Percentiles rank a stretch among this genome's conserved stretches.
Evolutionary conservation across 2,329 filamentous ascomycete genomes (phyloP).

Genomic region (Elsinoe australis): DNA sequence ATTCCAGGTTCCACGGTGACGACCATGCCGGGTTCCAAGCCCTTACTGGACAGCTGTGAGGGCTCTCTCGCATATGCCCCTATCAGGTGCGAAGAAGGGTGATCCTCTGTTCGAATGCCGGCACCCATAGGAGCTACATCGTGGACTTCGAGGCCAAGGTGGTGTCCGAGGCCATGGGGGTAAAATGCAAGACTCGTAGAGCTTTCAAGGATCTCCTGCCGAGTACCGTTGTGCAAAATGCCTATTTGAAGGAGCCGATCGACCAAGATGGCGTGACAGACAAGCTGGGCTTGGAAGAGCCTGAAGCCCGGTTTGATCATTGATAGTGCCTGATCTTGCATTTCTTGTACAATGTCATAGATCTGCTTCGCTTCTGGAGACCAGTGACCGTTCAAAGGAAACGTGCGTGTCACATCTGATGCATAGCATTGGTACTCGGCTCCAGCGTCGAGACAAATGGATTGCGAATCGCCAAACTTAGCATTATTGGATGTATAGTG

Average conservation of each 20-base stretch:
- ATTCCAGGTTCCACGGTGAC: conserved; percentile 50
- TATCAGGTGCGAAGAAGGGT: not conserved
- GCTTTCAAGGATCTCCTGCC: conserved; percentile 60
- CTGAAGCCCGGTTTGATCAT: conserved; percentile 60
- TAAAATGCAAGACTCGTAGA: conserved; percentile 86
- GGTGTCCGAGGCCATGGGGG: conserved; percentile 84
- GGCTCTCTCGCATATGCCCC: conserved; percentile 3
- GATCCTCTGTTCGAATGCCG: not conserved
- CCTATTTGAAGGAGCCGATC: conserved; percentile 63
- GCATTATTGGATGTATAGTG: conserved; percentile 82
- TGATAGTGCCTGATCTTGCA: conserved; percentile 70
- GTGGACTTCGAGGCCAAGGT: conserved; percentile 87
- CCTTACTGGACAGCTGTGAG: not conserved
- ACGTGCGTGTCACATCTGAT: conserved; percentile 80
- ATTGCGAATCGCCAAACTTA: conserved; percentile 58
- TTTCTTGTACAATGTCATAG: conserved; percentile 68
- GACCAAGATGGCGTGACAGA: conserved; percentile 65
- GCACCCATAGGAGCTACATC: conserved; percentile 41
- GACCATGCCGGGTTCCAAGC: conserved; percentile 47
- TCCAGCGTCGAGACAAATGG: conserved; percentile 80
- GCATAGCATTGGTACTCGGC: conserved; percentile 81
- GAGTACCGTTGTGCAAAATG: conserved; percentile 57
- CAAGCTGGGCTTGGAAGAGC: conserved; percentile 65
- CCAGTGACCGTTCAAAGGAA: conserved; percentile 69
- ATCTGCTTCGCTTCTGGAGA: conserved; percentile 61